Evolutionary conservation across 345 rosid genomes (phyloP).

Genomic region (Trapa incisa): DNA sequence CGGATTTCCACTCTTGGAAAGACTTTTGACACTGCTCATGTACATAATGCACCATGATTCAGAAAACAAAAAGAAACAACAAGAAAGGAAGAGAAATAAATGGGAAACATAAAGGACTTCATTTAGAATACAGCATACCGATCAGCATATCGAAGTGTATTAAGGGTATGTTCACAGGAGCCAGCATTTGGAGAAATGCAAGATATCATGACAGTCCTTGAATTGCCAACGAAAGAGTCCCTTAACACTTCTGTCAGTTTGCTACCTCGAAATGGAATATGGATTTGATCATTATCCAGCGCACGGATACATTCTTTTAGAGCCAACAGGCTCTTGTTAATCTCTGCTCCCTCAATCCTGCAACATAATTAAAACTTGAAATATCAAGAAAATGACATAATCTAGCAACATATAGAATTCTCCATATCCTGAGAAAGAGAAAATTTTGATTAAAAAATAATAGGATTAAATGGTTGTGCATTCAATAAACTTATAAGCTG

Average conservation of each 20-base stretch:
- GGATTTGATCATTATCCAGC: conserved; percentile 56
- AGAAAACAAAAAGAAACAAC: neutral
- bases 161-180: conserved; percentile 58
- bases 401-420: neutral
- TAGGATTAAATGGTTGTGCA: neutral
- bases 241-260: conserved; percentile 62
- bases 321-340: conserved; percentile 58
- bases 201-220: conserved; percentile 62
- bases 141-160: conserved; percentile 59
- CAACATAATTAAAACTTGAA: neutral
- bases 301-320: conserved; percentile 62
- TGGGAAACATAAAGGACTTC: neutral
- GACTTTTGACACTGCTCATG: conserved; percentile 47
- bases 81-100: conserved; percentile 11
- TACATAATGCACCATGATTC: neutral
- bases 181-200: conserved; percentile 64
- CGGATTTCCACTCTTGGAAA: conserved; percentile 37
- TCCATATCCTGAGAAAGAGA: neutral
- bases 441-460: neutral
- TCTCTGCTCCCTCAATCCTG: conserved; percentile 25
- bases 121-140: conserved; percentile 24
- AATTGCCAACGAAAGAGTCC: conserved; percentile 63
- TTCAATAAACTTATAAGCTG: neutral
- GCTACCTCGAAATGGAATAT: conserved; percentile 63
- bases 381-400: neutral